These are phyloP conservation scores for Chaetoceros tenuissimus DNA, from an alignment of 108 stramenopile genomes.

Conservation along the genomic window DNA sequence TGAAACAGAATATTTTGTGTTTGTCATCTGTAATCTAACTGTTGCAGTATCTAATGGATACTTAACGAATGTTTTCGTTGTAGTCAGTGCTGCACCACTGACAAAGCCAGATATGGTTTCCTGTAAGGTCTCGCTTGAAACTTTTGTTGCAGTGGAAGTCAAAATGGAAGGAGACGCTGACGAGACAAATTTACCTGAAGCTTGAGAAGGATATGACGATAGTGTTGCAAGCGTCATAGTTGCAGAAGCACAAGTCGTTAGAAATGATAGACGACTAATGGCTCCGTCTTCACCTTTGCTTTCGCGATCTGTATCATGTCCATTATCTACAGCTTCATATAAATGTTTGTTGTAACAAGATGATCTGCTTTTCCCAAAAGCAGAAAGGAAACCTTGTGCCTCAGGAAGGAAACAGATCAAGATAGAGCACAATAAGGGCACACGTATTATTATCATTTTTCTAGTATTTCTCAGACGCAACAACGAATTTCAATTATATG, in stretches of 20 bases:
- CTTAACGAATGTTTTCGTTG: constrained; percentile 67
- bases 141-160: constrained; percentile 1
- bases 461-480: too few species aligned
- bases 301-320: too few species aligned
- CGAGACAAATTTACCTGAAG: neutral
- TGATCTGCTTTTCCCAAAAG: too few species aligned
- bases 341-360: too few species aligned
- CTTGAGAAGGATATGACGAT: neutral
- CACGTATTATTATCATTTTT: too few species aligned
- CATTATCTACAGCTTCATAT: too few species aligned
- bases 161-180: neutral
- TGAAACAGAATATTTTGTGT: constrained; percentile 37
- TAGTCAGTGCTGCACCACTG: constrained; percentile 51
- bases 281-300: too few species aligned
- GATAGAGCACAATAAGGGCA: too few species aligned
- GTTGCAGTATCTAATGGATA: constrained; percentile 78
- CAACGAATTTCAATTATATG: too few species aligned
- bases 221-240: neutral
- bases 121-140: constrained; percentile 21
- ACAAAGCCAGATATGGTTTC: constrained; percentile 75
- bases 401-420: too few species aligned
- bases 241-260: neutral
- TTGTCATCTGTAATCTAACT: constrained; percentile 73
- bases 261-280: too few species aligned
- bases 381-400: too few species aligned